Base-by-base conservation (phyloP, 306 rosid genomes). In the Dicorynia guianensis region DNA sequence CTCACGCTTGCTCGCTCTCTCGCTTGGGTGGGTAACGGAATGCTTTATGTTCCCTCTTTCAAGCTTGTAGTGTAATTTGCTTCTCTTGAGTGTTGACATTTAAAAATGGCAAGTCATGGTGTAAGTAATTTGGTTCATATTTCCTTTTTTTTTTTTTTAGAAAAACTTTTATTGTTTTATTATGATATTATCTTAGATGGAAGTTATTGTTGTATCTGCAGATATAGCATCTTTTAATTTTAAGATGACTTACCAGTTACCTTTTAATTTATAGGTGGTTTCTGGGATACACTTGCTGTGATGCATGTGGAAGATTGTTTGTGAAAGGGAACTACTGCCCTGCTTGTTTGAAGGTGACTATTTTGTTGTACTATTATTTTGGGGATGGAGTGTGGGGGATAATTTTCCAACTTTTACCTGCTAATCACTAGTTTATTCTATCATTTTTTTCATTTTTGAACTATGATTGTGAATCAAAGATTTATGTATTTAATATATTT, bases 291-390 rank as follows among this genome's bases (percentile, higher is more conserved):
- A 96, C 99, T 64, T 90, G 96, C 81, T 96, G 99, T 50, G 99
- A 96, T 83, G 99, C 99, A 20, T 96, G 99, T 78, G 99, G 99
- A 74, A 88, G 99, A 82, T 88, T 96, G 85, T 96, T 96, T 82
- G 93, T 86, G 19, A 96, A 96, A 90, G 99, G 99, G 36, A 96
- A 96, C 77, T 96, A 96, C 73, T 96, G 99, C 74, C 99, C 98
- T 67, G 98, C 92, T 76, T 96, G 99, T 85, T 83, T 96, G 88
- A 96, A 96, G 99, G 99, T 96, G 81, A 56, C 35, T 25, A 6
- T 56, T 77, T 53, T 46, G 60, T 59, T 55, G 62, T 44, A 8
- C 50, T 8, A 7, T 53, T 72, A 20, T 65, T 57, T 50, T 48
- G 33, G 34, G 13, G 49, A 14, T 38, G 5, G 44, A 9, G 8